phyloP scores from a whole-genome alignment of 768 basidiomycete species.

The Mycena vitilis region DNA sequence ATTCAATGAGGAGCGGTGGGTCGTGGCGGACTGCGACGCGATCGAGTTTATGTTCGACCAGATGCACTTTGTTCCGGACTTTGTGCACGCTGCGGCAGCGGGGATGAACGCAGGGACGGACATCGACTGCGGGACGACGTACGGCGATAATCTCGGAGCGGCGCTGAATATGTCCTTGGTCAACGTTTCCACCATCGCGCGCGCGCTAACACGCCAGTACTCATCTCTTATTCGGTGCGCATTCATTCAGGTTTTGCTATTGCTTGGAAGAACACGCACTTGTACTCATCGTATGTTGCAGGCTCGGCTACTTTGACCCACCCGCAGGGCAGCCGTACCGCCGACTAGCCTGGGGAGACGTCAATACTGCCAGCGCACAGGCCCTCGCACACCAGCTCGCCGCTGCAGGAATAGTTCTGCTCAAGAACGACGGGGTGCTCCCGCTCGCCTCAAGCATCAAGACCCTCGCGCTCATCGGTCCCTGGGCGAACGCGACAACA shows the following conservation, averaged over 20 bases:
- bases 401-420: conserved; percentile 65
- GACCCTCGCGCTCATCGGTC: conserved; percentile 67
- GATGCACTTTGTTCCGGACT: conserved; percentile 56
- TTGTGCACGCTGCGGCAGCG: conserved; percentile 59
- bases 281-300: conserved; percentile 34
- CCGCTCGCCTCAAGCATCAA: conserved; percentile 60
- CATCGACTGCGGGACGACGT: conserved; percentile 65
- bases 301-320: conserved; percentile 69
- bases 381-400: conserved; percentile 63
- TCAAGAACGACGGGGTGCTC: conserved; percentile 72
- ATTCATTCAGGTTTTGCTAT: no score
- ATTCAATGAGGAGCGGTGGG: conserved; percentile 63
- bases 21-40: conserved; percentile 67
- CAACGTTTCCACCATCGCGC: conserved; percentile 55
- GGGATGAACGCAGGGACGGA: conserved; percentile 65
- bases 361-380: conserved; percentile 60
- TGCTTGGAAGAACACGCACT: no score
- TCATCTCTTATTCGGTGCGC: conserved; percentile 64
- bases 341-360: conserved; percentile 58
- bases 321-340: conserved; percentile 61
- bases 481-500: conserved; percentile 65
- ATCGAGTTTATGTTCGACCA: conserved; percentile 55
- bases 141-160: conserved; percentile 54
- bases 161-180: conserved; percentile 62
- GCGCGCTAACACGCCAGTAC: conserved; percentile 59